Conservation (phyloP, 495 filamentous ascomycete species). For the Pseudevernia furfuracea region DNA sequence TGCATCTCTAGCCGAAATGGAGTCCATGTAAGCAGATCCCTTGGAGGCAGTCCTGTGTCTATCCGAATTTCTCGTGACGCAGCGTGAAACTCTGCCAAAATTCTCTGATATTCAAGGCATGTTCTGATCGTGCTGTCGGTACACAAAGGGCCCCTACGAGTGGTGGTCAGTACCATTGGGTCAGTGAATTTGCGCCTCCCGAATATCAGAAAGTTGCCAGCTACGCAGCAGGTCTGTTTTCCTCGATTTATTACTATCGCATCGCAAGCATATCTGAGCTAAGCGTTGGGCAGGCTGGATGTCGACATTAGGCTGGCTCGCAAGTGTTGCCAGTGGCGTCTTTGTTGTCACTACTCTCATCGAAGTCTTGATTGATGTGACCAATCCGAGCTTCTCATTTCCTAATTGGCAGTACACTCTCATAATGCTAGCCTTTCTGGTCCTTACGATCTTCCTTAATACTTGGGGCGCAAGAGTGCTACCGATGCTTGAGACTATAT, state of each 20-base stretch:
- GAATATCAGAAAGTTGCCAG: slow-evolving; percentile 33
- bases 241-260: background rate
- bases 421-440: slow-evolving; percentile 33
- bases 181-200: slow-evolving; percentile 35
- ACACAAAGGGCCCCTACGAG: slow-evolving; percentile 31
- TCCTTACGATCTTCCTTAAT: slow-evolving; percentile 29
- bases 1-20: slow-evolving; percentile 35
- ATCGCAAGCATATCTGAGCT: background rate
- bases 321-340: slow-evolving; percentile 33
- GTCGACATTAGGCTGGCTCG: slow-evolving; percentile 39
- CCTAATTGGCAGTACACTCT: slow-evolving; percentile 34
- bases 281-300: slow-evolving; percentile 37
- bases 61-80: background rate
- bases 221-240: slow-evolving; percentile 31
- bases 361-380: slow-evolving; percentile 30
- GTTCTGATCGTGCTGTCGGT: background rate
- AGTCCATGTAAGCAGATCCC: slow-evolving; percentile 25
- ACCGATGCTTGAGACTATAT: slow-evolving; percentile 26
- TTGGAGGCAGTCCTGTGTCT: background rate
- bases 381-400: slow-evolving; percentile 26
- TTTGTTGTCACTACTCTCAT: slow-evolving; percentile 38
- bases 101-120: background rate
- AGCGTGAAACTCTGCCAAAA: too few relatives aligned
- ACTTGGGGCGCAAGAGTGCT: slow-evolving; percentile 21
- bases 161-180: slow-evolving; percentile 35